phyloP scores from a whole-genome alignment of 2,329 filamentous ascomycete species.

The Pyrenochaeta sp. region DNA sequence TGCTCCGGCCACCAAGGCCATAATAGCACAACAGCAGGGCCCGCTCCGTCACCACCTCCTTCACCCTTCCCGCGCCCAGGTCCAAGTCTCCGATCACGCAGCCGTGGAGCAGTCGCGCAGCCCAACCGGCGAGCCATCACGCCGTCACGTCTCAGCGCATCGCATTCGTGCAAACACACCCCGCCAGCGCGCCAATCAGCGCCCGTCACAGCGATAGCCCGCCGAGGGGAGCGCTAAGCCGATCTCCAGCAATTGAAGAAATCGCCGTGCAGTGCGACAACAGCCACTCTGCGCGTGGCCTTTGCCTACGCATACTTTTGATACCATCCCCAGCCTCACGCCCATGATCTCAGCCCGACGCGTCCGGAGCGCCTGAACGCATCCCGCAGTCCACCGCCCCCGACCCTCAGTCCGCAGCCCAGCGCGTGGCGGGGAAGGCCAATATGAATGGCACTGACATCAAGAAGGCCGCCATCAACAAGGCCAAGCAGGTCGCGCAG shows the following conservation, averaged over 20 bases:
- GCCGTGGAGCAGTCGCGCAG: constrained; percentile 4
- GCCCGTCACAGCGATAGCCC: constrained; percentile 30
- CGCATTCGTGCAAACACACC: constrained; percentile 24
- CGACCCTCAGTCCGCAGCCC: constrained; percentile 22
- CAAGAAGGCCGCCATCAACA: constrained; percentile 71
- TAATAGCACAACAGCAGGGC: not conserved
- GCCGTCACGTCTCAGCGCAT: constrained; percentile 23
- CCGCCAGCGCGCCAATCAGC: constrained; percentile 39
- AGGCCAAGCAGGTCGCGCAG: constrained; percentile 71
- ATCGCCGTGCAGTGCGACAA: constrained; percentile 38
- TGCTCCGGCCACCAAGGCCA: not conserved
- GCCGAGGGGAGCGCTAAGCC: constrained; percentile 47
- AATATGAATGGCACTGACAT: constrained; percentile 71
- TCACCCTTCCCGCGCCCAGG: not conserved
- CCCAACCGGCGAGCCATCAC: constrained; percentile 10
- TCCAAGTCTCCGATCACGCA: constrained; percentile 9
- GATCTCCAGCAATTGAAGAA: constrained; percentile 47
- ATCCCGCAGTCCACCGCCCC: constrained; percentile 18
- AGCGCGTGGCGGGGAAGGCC: constrained; percentile 44
- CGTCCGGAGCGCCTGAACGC: constrained; percentile 40
- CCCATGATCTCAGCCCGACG: constrained; percentile 42
- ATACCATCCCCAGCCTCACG: constrained; percentile 9
- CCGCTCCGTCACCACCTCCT: not conserved
- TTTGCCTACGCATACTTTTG: constrained; percentile 10
- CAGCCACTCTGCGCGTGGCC: constrained; percentile 28